Conservation (phyloP, 106 monocot species). For the Platanthera guangdongensis region DNA sequence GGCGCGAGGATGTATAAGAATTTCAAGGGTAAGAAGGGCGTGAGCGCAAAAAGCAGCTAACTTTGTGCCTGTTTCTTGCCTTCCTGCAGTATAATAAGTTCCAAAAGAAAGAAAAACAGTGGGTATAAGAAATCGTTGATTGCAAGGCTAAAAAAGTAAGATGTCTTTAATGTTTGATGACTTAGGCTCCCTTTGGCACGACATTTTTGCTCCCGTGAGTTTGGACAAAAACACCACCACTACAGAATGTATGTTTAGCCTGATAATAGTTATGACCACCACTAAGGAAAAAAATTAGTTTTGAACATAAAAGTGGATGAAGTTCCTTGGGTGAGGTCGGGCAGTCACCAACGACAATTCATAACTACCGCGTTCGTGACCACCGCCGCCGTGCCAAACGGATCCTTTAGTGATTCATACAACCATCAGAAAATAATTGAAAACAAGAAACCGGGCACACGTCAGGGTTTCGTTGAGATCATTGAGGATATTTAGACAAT, state of each 20-base stretch:
- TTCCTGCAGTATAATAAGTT: constrained; percentile 36
- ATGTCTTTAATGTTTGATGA: too few relatives aligned
- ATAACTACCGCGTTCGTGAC: too few relatives aligned
- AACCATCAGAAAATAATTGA: not conserved
- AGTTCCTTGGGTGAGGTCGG: too few relatives aligned
- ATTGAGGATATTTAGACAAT: not conserved
- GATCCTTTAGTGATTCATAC: not conserved
- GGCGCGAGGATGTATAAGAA: constrained; percentile 78
- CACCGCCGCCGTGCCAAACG: too few relatives aligned
- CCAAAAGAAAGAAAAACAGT: not conserved
- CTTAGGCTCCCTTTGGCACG: too few relatives aligned
- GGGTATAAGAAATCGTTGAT: not conserved
- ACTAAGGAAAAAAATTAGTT: too few relatives aligned
- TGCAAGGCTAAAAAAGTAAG: not conserved
- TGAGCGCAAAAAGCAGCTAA: constrained; percentile 64
- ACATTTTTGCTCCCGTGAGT: too few relatives aligned
- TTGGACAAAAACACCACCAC: too few relatives aligned
- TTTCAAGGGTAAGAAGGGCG: constrained; percentile 68
- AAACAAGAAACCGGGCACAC: not conserved
- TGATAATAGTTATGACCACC: too few relatives aligned
- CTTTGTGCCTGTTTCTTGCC: constrained; percentile 57
- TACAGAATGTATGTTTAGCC: too few relatives aligned
- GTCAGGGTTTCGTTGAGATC: not conserved
- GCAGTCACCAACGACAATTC: too few relatives aligned
- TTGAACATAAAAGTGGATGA: too few relatives aligned